Evolutionary conservation across 345 rosid genomes (phyloP), one percentile per base, ranked within the genome.

Genomic region (Eucalyptus lansdowneana): DNA sequence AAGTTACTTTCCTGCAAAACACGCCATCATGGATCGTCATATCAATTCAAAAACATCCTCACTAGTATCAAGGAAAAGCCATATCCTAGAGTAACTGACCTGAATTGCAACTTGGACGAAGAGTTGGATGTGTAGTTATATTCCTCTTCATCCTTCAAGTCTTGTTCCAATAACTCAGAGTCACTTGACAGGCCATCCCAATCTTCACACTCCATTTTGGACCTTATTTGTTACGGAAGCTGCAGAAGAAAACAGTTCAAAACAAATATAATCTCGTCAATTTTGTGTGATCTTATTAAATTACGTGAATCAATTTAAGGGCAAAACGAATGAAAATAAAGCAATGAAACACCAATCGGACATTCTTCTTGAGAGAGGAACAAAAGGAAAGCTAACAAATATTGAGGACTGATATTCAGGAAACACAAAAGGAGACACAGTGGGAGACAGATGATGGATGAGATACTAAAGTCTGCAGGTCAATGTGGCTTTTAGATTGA

Each of bases 1-100:
- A 97, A 56, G 93, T 65, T 65, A 92, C 94, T 89, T 92, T 93
- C 95, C 96, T 94, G 50, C 45, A 87, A 90, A 40, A 31, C 81
- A 31, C 65, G 16, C 40, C 13, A 7, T 58, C 40, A 27, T 19
- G 40, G 34, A 62, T 21, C 42, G 15, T 14, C 47, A 21, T 76
- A 31, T 25, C 21, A 34, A 24, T 47, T 14, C 69, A 87, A 31
- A 27, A 10, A 0, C 65, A 67, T n/a, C 37, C 11, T 31, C 87
- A 60, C 2, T 72, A 31, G 53, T 34, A 25, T 50, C 49, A 14
- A 50, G 34, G 49, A 42, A 88, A 14, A 62, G 80, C 81, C 8
- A 34, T 9, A 9, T 22, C 89, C 89, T 19, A 6, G 42, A 13
- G 87, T 29, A 87, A 76, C 16, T 2, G 27, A 92, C 94, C 93